Percentiles rank a stretch among this genome's conserved stretches.
These are phyloP conservation scores for Neurospora intermedia DNA, from an alignment of 495 filamentous ascomycete genomes.

Conservation along the genomic window DNA sequence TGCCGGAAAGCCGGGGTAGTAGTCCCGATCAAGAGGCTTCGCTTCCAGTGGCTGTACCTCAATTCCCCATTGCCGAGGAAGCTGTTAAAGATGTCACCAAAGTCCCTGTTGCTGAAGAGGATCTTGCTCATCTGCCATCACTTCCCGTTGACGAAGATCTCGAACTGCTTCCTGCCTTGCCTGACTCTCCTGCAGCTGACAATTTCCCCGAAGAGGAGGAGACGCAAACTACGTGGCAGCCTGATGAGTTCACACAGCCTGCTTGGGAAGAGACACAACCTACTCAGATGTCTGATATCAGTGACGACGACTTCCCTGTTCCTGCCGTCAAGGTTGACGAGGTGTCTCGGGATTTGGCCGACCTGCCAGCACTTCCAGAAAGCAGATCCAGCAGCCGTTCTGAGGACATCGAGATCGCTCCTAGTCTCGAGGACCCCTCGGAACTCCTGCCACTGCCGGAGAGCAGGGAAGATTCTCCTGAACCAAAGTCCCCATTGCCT, in stretches of 20 bases:
- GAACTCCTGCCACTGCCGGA: background rate
- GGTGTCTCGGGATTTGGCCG: background rate
- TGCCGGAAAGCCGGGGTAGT: slow-evolving; percentile 1
- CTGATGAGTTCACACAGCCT: background rate
- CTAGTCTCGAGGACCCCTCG: background rate
- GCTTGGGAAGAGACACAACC: background rate
- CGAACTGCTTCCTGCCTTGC: background rate
- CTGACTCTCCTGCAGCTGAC: background rate
- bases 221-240: background rate
- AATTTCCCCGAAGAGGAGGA: background rate
- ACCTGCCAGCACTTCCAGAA: background rate
- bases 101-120: background rate
- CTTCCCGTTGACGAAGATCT: background rate
- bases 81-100: background rate
- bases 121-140: background rate
- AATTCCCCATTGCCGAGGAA: background rate
- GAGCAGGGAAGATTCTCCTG: slow-evolving; percentile 1
- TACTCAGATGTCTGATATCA: background rate
- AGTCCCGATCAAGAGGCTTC: background rate
- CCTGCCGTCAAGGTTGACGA: background rate
- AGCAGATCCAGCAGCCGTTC: background rate
- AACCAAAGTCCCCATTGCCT: background rate
- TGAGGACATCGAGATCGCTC: background rate
- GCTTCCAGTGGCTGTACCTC: background rate
- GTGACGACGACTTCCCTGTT: background rate